These are phyloP conservation scores for Sugiyamaella paludigena DNA, from an alignment of 1,139 yeast genomes.

Conservation along the genomic window DNA sequence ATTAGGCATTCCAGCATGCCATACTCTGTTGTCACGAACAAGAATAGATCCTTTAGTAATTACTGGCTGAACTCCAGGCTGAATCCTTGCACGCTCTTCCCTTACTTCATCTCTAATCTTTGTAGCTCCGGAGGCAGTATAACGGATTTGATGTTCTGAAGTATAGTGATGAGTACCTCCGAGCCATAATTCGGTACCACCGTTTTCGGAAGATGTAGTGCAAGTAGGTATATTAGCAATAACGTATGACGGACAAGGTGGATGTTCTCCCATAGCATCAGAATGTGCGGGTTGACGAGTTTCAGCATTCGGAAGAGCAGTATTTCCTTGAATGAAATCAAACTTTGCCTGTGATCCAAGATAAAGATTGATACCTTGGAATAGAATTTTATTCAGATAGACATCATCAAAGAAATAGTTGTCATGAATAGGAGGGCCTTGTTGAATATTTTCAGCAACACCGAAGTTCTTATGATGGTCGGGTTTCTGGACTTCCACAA, in stretches of 20 bases:
- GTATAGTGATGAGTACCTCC: slow-evolving; percentile 16
- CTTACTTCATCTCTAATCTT: slow-evolving; percentile 11
- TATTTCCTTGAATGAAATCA: slow-evolving; percentile 25
- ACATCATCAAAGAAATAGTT: slow-evolving; percentile 20
- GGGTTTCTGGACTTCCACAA: slow-evolving; percentile 13
- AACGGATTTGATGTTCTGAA: slow-evolving; percentile 4
- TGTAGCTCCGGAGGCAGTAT: slow-evolving; percentile 3
- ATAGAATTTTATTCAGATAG: slow-evolving; percentile 19
- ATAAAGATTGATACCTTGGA: slow-evolving; percentile 18
- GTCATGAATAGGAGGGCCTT: slow-evolving; percentile 23
- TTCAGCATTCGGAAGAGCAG: slow-evolving; percentile 21
- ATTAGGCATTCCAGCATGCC: slow-evolving; percentile 25
- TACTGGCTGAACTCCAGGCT: slow-evolving; percentile 19
- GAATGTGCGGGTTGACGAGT: slow-evolving; percentile 20
- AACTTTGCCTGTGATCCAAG: slow-evolving; percentile 23
- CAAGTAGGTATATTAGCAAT: slow-evolving; percentile 19
- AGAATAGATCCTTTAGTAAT: slow-evolving; percentile 22
- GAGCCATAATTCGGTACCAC: slow-evolving; percentile 25
- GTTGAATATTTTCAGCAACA: slow-evolving; percentile 20
- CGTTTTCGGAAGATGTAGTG: slow-evolving; percentile 16
- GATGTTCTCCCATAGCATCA: slow-evolving; percentile 8
- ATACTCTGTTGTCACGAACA: slow-evolving; percentile 19
- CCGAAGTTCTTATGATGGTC: slow-evolving; percentile 16
- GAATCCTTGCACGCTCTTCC: slow-evolving; percentile 12
- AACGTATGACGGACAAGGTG: slow-evolving; percentile 10